These are phyloP conservation scores for Hortiboletus campestris DNA, from an alignment of 768 basidiomycete genomes.

Conservation along the genomic window DNA sequence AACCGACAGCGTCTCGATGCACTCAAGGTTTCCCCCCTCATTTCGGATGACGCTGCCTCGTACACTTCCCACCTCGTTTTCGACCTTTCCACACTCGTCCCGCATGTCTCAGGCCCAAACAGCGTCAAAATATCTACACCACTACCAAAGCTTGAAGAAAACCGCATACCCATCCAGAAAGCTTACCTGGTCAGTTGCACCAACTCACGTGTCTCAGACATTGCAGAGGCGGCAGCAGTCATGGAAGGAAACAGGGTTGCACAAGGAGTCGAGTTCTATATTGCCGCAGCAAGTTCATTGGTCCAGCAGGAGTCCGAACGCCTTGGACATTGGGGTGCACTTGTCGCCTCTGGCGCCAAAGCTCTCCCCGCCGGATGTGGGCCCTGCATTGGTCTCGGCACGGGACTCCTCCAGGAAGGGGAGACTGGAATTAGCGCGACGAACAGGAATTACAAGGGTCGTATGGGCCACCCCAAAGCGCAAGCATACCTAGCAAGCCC, in stretches of 20 bases:
- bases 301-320: conserved; percentile 90
- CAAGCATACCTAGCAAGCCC: conserved; percentile 95
- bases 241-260: conserved; percentile 79
- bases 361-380: conserved; percentile 95
- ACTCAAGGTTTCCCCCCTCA: conserved; percentile 51
- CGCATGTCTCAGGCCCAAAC: conserved; percentile 96
- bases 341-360: conserved; percentile 88
- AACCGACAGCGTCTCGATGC: conserved; percentile 69
- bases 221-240: conserved; percentile 89
- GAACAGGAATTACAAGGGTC: conserved; percentile 98
- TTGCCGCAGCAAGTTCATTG: conserved; percentile 89
- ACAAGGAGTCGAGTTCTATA: conserved; percentile 92
- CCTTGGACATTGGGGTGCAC: conserved; percentile 82
- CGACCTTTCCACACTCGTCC: conserved; percentile 90
- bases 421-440: conserved; percentile 97
- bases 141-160: conserved; percentile 74
- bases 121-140: conserved; percentile 97
- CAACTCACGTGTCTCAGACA: conserved; percentile 93
- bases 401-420: conserved; percentile 90
- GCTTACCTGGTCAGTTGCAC: conserved; percentile 99
- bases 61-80: conserved; percentile 89
- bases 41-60: conserved; percentile 72
- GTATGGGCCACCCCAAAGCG: conserved; percentile 96
- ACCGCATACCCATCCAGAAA: conserved; percentile 84
- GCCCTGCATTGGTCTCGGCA: conserved; percentile 95